Evolutionary conservation across 2,329 filamentous ascomycete species (phyloP), one percentile per base, ranked within the genome.

Genomic region (Coniochaeta prunicola): DNA sequence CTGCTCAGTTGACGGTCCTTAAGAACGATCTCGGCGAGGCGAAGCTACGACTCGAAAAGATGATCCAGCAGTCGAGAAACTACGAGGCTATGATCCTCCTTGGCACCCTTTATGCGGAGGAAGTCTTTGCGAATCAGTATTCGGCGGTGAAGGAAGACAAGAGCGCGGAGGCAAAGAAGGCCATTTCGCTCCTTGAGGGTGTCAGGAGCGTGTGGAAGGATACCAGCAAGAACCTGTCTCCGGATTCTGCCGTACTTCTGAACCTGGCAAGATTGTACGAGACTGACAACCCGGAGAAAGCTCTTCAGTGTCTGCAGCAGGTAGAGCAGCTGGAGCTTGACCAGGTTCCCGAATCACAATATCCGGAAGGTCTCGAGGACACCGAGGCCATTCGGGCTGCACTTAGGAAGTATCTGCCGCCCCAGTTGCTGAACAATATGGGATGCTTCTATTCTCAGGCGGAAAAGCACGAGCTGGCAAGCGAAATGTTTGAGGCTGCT

Each of bases 401-500:
- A 17, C 79, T 96, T 30, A 87, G 92, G 58, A 90, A 92, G 69
- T 80, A 88, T 60, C 78, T 99, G 1, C 90, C 92, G 1, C 94
- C 94, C 4, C 92, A 96, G 68, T 80, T 97, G 2, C 81, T 99
- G 48, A 99, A 97, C 79, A 99, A 99, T 71, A 96, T 97, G 70
- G 94, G 91, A 5, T 97, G 92, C 73, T 97, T 97, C 74, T 86
- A 96, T 65, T 97, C 91, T 65, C 92, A 96, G 69, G 82, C 86
- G 2, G 92, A 96, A 66, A 92, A 91, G 69, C 87, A 89, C 63
- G 85, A 88, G 21, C 80, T 85, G 61, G 92, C 94, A 24, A 88
- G 90, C 64, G 88, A 93, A 56, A 83, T 96, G 75, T 99, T 97
- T 70, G 91, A 99, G 71, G 87, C 90, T n/a, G 94, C 92, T 0